Conservation (phyloP, 352 stramenopile species). For the Globisporangium perplexum region DNA sequence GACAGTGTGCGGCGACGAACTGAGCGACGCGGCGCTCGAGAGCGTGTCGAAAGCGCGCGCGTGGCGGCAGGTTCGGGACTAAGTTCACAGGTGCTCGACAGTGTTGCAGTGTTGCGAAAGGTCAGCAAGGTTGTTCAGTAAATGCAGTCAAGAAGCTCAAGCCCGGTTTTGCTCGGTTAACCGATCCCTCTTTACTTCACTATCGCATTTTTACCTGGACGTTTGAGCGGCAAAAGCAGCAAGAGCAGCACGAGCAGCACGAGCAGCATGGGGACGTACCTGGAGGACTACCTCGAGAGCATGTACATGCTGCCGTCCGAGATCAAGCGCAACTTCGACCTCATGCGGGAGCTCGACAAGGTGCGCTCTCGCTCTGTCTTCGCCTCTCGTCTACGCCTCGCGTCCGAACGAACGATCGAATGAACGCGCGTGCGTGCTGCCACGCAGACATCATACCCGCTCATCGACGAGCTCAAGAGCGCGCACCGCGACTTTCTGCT, state of each 20-base stretch:
- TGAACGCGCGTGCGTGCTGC: too few species aligned
- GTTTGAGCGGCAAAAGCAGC: not conserved
- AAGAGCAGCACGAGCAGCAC: too few species aligned
- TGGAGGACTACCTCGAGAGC: slow-evolving; percentile 85
- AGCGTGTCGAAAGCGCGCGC: not conserved
- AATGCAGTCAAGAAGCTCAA: too few species aligned
- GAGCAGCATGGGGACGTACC: slow-evolving; percentile 82
- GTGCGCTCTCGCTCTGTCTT: slow-evolving; percentile 16
- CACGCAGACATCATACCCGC: slow-evolving; percentile 59
- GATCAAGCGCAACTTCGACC: slow-evolving; percentile 88
- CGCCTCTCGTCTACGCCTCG: too few species aligned
- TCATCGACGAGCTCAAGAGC: slow-evolving; percentile 68
- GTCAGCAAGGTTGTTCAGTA: too few species aligned
- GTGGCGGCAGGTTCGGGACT: not conserved
- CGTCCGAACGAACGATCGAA: too few species aligned
- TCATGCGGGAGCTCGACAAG: slow-evolving; percentile 87
- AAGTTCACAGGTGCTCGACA: too few species aligned
- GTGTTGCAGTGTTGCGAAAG: too few species aligned
- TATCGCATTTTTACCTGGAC: too few species aligned
- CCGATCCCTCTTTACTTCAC: too few species aligned
- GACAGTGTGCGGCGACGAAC: not conserved
- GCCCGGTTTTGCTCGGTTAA: too few species aligned
- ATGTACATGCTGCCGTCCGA: slow-evolving; percentile 88
- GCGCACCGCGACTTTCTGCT: slow-evolving; percentile 63
- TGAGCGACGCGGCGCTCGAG: not conserved